Evolutionary conservation across 2,329 filamentous ascomycete species (phyloP), one percentile per base, ranked within the genome.

Genomic region (Aspergillus novofumigatus): DNA sequence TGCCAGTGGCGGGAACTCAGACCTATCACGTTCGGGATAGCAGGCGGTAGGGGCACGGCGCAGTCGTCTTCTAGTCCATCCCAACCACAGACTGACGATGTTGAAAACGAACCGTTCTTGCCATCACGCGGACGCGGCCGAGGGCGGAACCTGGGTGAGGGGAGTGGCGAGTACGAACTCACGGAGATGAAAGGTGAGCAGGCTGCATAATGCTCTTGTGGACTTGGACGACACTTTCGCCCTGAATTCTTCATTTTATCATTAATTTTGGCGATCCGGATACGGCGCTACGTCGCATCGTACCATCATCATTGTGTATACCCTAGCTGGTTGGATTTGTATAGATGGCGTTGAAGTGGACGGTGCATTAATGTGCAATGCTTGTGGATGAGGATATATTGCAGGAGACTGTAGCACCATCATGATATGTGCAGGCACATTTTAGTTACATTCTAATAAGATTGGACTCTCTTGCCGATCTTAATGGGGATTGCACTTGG

Each of bases 1-100:
- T 97, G 93, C 71, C 91, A 88, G 69, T 95, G 92, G 81, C 83
- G 93, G 59, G 94, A 99, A 75, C 78, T 99, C 55, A 83, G 86
- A 68, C 93, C 94, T 10, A 95, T 97, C 66, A 88, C 85, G 58
- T 97, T 97, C 21, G 88, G 88, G 2, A 67, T 68, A n/a, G 64
- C 58, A 51, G 52, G 60, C 10, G 59, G 63, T 41, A 65, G 61
- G 35, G 64, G 57, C 29, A 49, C 58, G 23, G 55, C 56, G 17
- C 56, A 60, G 17, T 59, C 60, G 3, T 61, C 60, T 35, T 44
- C 54, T 35, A 51, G 60, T 20, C 44, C 57, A 7, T 53, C 58
- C 9, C 54, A 60, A 11, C 51, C 54, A 1, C 56, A 52, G 23
- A 53, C 21, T 7, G 54, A 49, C 47, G 57, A 52, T 14, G 62